These are phyloP conservation scores for Aspergillus kassunensis DNA, from an alignment of 495 filamentous ascomycete genomes.

Conservation along the genomic window DNA sequence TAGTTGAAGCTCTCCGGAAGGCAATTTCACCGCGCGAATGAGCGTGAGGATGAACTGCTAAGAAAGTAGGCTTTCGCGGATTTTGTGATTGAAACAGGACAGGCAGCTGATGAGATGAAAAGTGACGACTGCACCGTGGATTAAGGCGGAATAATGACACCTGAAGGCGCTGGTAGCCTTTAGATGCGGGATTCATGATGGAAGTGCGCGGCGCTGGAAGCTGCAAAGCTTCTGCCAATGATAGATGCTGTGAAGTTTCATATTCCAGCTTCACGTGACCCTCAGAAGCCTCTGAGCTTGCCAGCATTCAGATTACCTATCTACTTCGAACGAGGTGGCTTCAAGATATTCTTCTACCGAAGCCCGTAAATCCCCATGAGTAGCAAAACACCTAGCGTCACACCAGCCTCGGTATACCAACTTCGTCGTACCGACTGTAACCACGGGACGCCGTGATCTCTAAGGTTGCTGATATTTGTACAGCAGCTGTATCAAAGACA, in stretches of 20 bases:
- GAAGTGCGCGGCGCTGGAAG: background rate
- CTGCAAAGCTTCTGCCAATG: background rate
- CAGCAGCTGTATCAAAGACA: no score
- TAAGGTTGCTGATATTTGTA: no score
- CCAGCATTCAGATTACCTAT: no score
- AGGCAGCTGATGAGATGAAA: background rate
- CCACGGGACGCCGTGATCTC: no score
- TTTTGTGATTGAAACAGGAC: background rate
- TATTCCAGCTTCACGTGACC: background rate
- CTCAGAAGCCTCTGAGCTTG: background rate
- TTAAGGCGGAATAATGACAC: background rate
- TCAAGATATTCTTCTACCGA: no score
- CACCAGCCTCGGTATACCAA: no score
- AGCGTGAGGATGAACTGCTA: background rate
- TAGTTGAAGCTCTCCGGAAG: constrained; percentile 25
- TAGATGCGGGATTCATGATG: constrained; percentile 11
- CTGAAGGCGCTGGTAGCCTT: constrained; percentile 3
- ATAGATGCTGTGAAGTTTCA: background rate
- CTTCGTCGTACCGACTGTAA: no score
- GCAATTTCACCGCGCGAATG: background rate
- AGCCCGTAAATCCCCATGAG: no score
- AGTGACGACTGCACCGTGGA: background rate
- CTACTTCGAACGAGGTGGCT: no score
- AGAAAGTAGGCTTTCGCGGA: background rate
- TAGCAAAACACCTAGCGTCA: no score